Evolutionary conservation across 768 basidiomycete genomes (phyloP).

Genomic region (Rhizopogon rudus): DNA sequence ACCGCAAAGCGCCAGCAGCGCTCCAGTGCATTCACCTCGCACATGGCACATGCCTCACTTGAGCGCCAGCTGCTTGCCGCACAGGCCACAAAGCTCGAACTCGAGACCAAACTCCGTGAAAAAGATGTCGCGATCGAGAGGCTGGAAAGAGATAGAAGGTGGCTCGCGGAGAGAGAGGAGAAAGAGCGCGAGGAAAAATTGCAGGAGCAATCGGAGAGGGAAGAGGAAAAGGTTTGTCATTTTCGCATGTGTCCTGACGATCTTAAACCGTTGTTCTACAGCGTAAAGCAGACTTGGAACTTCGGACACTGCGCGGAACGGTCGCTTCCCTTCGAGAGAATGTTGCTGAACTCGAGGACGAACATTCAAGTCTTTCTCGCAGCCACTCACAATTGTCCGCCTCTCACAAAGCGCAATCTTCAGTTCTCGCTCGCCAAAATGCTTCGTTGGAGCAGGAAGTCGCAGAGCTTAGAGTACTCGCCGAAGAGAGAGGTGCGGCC

Average conservation of each 20-base stretch:
- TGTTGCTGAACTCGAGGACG: constrained; percentile 56
- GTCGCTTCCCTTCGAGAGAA: constrained; percentile 51
- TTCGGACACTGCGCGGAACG: constrained; percentile 45
- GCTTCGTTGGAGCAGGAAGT: constrained; percentile 46
- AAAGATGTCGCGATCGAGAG: constrained; percentile 57
- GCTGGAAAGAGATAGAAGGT: constrained; percentile 66
- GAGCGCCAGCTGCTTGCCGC: constrained; percentile 64
- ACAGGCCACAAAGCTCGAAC: constrained; percentile 55
- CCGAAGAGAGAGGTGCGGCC: constrained; percentile 35
- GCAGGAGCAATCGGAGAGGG: constrained; percentile 41
- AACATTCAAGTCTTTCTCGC: constrained; percentile 43
- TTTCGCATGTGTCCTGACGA: not conserved
- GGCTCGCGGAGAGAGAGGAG: constrained; percentile 61
- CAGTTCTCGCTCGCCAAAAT: constrained; percentile 41
- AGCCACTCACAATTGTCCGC: constrained; percentile 44
- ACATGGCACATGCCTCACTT: constrained; percentile 55
- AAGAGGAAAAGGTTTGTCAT: constrained; percentile 55
- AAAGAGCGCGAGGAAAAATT: constrained; percentile 69
- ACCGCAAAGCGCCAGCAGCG: constrained; percentile 66
- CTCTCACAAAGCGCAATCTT: constrained; percentile 47
- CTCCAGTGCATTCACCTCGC: constrained; percentile 54
- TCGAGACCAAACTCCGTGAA: constrained; percentile 66
- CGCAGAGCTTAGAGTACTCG: constrained; percentile 33
- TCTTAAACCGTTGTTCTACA: constrained; percentile 18
- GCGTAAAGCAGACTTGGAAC: constrained; percentile 45